Base-by-base conservation (phyloP, 2,329 filamentous ascomycete species). In the Botrytis sinoallii region DNA sequence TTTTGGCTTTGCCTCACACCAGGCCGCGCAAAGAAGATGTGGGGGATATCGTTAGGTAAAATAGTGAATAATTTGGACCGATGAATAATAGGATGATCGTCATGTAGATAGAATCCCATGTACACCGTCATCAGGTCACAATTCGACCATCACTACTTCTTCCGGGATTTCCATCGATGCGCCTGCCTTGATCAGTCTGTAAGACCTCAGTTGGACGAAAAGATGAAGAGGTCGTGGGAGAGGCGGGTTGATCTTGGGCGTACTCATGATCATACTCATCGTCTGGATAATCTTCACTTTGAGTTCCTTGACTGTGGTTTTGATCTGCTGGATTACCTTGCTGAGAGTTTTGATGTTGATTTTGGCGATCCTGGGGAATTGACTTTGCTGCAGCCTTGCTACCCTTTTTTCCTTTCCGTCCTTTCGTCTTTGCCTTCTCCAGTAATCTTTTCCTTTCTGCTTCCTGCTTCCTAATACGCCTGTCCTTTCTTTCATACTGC, bases 391-490 rank as follows among this genome's bases (percentile, higher is more conserved):
- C 72, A 59, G 75, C 72, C 82, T 96, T 97, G 77, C 85, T 89
- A 40, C 88, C 87, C 84, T 97, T 98, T 85, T 93, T 97, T 69
- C 91, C 91, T 84, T 97, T 98, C 46, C 94, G 89, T 70, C 92
- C 92, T 84, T 97, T 97, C 85, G 94, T 93, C 85, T 97, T 97
- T 35, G 95, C 94, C 83, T 98, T 97, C 81, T 98, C 95, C 72
- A 97, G 83, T 46, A 97, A 84, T 67, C 95, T 87, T 75, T 92
- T 90, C 80, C 95, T 93, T 82, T 98, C 94, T n/a, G 93, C 93
- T 77, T 95, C 87, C 76, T 95, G 90, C 79, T 93, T 93, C 67
- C 94, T 91, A 81, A 93, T 91, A 75, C 92, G 92, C 52, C 94
- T 91, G 80, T 98, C 96, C 82, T 97, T 98, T 81, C 95, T 93